phyloP scores from a whole-genome alignment of 441 rosid genomes.

The Isatis lusitanica region DNA sequence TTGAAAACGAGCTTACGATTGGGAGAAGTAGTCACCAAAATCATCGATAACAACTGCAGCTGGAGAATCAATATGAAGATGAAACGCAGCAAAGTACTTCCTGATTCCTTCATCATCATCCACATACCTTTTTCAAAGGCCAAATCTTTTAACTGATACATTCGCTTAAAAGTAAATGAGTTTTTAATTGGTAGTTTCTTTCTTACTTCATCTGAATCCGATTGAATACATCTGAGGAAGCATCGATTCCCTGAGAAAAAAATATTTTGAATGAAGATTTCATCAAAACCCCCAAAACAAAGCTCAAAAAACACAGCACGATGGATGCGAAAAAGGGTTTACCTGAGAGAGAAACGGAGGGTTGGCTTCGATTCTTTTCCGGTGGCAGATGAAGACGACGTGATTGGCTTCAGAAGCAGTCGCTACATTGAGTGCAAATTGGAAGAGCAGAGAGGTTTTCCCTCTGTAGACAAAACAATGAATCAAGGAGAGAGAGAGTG shows the following conservation, averaged over 20 bases:
- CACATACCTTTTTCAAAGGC: slow-evolving; percentile 54
- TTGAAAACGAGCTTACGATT: slow-evolving; percentile 60
- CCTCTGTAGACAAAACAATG: no score
- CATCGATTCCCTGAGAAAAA: slow-evolving; percentile 55
- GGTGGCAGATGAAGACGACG: no score
- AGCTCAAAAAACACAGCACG: not conserved
- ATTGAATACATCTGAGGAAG: slow-evolving; percentile 59
- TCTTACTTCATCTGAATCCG: slow-evolving; percentile 80
- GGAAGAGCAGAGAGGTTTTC: no score
- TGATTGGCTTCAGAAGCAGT: no score
- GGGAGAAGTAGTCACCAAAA: slow-evolving; percentile 69
- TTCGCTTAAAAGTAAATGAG: not conserved
- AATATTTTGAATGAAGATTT: not conserved
- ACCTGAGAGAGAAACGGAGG: slow-evolving; percentile 87
- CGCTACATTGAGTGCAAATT: no score
- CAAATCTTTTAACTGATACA: not conserved
- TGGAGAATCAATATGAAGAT: slow-evolving; percentile 57
- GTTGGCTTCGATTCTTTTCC: no score
- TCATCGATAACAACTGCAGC: slow-evolving; percentile 63
- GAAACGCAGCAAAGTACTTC: slow-evolving; percentile 88
- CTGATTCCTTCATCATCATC: slow-evolving; percentile 77
- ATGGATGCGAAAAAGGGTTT: not conserved
- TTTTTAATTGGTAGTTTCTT: slow-evolving; percentile 16
- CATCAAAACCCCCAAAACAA: not conserved
- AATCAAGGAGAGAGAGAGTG: no score